Conservation (phyloP, 2,329 filamentous ascomycete genomes). For the Claviceps capensis region DNA sequence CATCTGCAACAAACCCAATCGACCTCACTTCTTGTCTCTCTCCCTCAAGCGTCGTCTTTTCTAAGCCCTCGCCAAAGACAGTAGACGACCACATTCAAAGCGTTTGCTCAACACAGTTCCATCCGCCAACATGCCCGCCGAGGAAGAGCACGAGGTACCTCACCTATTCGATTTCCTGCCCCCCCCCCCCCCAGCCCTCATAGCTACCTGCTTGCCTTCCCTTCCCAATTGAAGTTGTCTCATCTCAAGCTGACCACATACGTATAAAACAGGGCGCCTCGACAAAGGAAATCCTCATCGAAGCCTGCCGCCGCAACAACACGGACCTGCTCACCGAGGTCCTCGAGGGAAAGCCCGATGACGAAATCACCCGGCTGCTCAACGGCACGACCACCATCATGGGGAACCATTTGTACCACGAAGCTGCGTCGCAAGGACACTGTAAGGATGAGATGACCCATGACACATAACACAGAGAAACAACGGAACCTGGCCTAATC, state of each 20-base stretch:
- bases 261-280: conserved; percentile 57
- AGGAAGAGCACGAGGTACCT: conserved; percentile 11
- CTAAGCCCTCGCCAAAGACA: no score
- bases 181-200: background rate
- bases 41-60: no score
- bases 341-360: conserved; percentile 46
- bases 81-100: no score
- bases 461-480: background rate
- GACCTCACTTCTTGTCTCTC: no score
- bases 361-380: conserved; percentile 60
- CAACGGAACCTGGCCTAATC: background rate
- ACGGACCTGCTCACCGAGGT: conserved; percentile 68
- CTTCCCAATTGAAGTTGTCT: no score
- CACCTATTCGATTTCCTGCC: no score
- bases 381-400: conserved; percentile 77
- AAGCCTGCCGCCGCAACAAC: conserved; percentile 90
- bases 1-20: no score
- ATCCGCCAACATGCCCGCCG: conserved; percentile 5
- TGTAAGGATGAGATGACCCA: conserved; percentile 40
- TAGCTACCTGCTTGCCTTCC: no score
- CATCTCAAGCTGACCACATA: background rate
- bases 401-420: conserved; percentile 80
- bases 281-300: conserved; percentile 72
- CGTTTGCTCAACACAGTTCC: no score
- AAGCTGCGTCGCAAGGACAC: conserved; percentile 74